Evolutionary conservation across 2,329 filamentous ascomycete species (phyloP).

Genomic region (Teratosphaeriaceae sp.): DNA sequence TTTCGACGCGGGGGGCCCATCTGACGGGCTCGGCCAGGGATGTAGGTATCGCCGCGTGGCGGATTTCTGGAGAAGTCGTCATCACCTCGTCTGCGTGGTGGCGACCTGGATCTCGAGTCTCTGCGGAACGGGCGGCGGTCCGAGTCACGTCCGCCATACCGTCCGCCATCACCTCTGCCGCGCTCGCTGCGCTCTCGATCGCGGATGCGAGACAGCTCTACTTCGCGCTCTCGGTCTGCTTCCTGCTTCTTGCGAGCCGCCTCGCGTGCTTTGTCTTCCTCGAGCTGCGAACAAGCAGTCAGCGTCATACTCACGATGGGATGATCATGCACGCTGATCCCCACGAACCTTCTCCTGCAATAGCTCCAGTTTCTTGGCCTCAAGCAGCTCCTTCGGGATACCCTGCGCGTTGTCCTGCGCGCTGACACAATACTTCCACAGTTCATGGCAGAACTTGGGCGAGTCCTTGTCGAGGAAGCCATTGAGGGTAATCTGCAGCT

Average conservation of each 20-base stretch:
- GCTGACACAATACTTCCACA: constrained; percentile 88
- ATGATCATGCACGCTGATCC: not conserved
- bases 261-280: constrained; percentile 75
- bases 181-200: constrained; percentile 28
- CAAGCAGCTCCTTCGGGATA: constrained; percentile 87
- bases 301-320: constrained; percentile 10
- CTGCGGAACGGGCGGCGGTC: constrained; percentile 42
- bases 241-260: constrained; percentile 65
- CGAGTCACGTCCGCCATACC: constrained; percentile 39
- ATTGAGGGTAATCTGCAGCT: constrained; percentile 86
- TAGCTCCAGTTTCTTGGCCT: constrained; percentile 92
- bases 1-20: constrained; percentile 17
- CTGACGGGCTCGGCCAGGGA: constrained; percentile 39
- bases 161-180: constrained; percentile 41
- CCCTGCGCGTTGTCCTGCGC: constrained; percentile 83
- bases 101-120: constrained; percentile 48
- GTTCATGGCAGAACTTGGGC: constrained; percentile 78
- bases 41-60: constrained; percentile 49
- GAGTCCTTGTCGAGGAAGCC: constrained; percentile 95
- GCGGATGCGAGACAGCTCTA: not conserved
- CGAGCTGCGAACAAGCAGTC: constrained; percentile 51
- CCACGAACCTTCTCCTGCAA: constrained; percentile 80
- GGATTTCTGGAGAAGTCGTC: constrained; percentile 38
- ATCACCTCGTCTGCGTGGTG: constrained; percentile 43
- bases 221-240: constrained; percentile 53